These are phyloP conservation scores for Microbotryomycetes sp. DNA, from an alignment of 1,284 basidiomycete genomes.

Conservation along the genomic window DNA sequence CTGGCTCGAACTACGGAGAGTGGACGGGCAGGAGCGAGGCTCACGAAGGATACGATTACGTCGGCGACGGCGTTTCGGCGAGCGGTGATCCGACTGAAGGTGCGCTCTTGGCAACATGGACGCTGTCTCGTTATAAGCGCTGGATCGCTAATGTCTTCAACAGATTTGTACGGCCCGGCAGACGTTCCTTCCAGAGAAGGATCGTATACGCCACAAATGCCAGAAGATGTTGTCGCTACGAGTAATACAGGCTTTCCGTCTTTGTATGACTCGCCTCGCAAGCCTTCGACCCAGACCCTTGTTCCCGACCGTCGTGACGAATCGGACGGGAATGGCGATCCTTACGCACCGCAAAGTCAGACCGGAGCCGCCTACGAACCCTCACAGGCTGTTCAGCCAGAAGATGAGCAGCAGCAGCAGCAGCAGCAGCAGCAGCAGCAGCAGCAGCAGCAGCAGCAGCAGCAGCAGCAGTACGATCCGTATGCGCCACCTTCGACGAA, in stretches of 20 bases:
- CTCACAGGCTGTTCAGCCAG: not conserved
- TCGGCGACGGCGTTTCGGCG: not conserved
- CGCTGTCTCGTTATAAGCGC: not conserved
- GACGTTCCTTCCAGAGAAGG: conserved; percentile 7
- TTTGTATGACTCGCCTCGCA: not conserved
- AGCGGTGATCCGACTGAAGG: not conserved
- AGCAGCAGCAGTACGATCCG: conserved; percentile 12
- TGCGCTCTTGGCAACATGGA: not conserved
- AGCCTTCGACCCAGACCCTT: not conserved
- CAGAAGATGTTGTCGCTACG: not conserved
- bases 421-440: not conserved
- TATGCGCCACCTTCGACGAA: conserved; percentile 27
- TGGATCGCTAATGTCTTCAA: not conserved
- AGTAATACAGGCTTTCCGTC: not conserved
- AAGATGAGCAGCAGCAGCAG: not conserved
- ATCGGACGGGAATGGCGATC: not conserved
- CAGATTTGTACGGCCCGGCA: not conserved
- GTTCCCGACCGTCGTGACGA: not conserved
- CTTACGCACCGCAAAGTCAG: not conserved
- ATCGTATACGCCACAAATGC: conserved; percentile 4
- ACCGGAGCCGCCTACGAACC: not conserved
- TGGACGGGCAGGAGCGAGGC: conserved; percentile 22
- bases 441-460: not conserved
- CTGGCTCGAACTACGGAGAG: conserved; percentile 27
- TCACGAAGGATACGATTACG: conserved; percentile 25